These are phyloP conservation scores for Candida silvatica DNA, from an alignment of 805 yeast species.

Conservation along the genomic window DNA sequence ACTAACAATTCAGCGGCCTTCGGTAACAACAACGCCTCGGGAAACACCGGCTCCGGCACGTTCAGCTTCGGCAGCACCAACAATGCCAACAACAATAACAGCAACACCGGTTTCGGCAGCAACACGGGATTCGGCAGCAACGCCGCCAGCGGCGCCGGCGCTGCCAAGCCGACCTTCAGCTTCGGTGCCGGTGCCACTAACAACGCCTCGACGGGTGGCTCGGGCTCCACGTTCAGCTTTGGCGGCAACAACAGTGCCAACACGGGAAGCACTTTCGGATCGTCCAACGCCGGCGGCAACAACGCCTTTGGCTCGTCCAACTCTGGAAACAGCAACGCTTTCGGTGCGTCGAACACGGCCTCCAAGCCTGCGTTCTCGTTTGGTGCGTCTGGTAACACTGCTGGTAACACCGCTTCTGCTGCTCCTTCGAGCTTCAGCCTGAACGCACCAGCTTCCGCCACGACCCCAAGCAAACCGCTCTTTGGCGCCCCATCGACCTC, in stretches of 20 bases:
- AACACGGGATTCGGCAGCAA: background rate
- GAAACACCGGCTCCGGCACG: background rate
- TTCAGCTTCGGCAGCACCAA: conserved; percentile 1
- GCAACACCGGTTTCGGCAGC: background rate
- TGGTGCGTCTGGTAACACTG: background rate
- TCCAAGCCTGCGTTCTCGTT: conserved; percentile 5
- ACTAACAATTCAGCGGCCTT: too few relatives aligned
- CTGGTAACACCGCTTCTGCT: background rate
- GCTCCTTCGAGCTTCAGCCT: too few relatives aligned
- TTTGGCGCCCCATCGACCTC: background rate
- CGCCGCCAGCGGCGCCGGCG: background rate
- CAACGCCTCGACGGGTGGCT: background rate
- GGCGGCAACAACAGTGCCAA: background rate
- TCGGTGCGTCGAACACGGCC: too few relatives aligned
- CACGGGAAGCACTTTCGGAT: background rate
- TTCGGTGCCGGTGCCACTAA: background rate
- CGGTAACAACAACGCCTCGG: conserved; percentile 1
- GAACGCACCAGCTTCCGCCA: too few relatives aligned
- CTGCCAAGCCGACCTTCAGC: background rate
- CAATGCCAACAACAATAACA: background rate
- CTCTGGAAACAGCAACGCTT: background rate
- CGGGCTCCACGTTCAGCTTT: background rate
- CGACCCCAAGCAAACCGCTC: too few relatives aligned
- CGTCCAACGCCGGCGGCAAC: background rate
- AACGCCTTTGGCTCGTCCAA: background rate